Base-by-base conservation (phyloP, 805 yeast genomes). In the Blastobotrys parvus region DNA sequence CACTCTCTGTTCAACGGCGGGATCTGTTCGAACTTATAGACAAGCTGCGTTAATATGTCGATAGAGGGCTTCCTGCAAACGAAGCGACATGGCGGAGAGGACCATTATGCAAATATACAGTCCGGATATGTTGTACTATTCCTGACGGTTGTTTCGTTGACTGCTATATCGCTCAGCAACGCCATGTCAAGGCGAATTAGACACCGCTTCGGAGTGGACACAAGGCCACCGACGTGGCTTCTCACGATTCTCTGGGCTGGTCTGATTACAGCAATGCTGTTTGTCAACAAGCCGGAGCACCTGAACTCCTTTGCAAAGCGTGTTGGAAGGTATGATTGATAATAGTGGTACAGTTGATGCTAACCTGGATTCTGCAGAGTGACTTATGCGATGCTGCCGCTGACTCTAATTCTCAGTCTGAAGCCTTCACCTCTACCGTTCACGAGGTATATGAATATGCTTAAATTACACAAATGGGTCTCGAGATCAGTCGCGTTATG, bases 391-490 rank as follows among this genome's bases (percentile, higher is more conserved):
- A 69, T 82, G 43, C 63, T 89, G 53, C 95, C 97, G 1, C 74
- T 89, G 0, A 62, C 87, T 17, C 60, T 87, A 33, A 78, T 89
- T 44, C 61, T 90, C 29, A 79, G 92, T 0, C 56, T 88, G 45
- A 63, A 92, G 45, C 97, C 97, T 1, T 80, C 94, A 1, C 95
- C 95, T 1, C 61, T 90, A 39, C 96, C 95, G 0, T 70, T 75
- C 37, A 77, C 83, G 0, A 64, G 86, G 19, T 90, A 90, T 58
- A 61, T 90, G 43, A 63, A 80, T 6, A 62, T 88, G 21, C 55
- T 90, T 6, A 89, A 92, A 0, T 68, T 88, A 27, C 97, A 90
- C 65, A 89, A 88, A 60, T 90, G 97, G 95, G 65, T 90, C 4
- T 80, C 95, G 2, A 68, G 97, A 43, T 64, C 83, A 2, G 76